Base-by-base conservation (phyloP, 257 asterid genomes). In the Solanum neorickii region DNA sequence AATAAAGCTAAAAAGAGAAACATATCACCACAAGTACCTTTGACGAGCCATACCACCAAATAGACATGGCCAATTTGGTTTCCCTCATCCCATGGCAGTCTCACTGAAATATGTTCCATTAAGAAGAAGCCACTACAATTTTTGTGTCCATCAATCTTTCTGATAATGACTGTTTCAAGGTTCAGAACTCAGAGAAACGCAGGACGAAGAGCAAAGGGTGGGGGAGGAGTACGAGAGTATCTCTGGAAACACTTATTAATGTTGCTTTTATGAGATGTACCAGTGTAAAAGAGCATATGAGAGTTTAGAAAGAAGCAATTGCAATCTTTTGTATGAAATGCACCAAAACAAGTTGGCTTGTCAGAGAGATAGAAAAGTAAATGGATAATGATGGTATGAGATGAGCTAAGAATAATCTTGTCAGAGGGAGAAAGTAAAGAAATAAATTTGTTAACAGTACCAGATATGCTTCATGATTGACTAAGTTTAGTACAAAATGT, bases 71-170 rank as follows among this genome's bases (percentile, higher is more conserved):
- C 85, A 80, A 80, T 80, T 80, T 80, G 68, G 85, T 80, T 47
- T 49, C 85, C 85, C 85, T 80, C 68, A 80, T 80, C 85, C 68
- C 85, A 80, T 47, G 65, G 69, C 85, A 80, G 62, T 80, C 85
- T 80, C 85, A 80, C 85, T 49, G 85, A 80, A 80, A 49, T 29
- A 80, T 47, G 68, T 47, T 80, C 85, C 85, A 78, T 27, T 78
- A 78, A 15, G 84, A 27, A 78, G 84, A 78, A 46, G 84, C 84
- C 84, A 47, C 68, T 47, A 80, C 20, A 80, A 47, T 29, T 80
- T 80, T 80, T 80, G 85, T 25, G 62, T 80, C 85, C 85, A 47
- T 80, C 85, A 80, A 80, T 47, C 69, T 47, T 80, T 80, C 44
- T 49, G 85, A 46, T 80, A 80, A 80, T 80, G 85, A 80, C 44